Base-by-base conservation (phyloP, 2,329 filamentous ascomycete genomes). In the Neofusicoccum parvum region DNA sequence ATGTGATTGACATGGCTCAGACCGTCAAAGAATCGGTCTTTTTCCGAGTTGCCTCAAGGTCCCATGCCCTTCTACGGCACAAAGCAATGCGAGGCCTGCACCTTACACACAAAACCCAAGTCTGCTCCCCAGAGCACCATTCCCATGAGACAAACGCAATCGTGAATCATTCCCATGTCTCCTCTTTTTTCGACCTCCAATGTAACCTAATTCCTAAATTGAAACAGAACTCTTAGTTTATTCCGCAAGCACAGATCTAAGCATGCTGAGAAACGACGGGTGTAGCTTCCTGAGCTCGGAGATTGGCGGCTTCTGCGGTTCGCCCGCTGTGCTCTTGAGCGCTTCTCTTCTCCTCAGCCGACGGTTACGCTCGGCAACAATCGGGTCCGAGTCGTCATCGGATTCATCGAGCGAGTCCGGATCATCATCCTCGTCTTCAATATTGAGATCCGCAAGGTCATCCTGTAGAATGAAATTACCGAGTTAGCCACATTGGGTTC, bases 361-460 rank as follows among this genome's bases (percentile, higher is more conserved):
- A 67, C 92, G 85, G 72, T 89, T 90, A 67, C 94, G 84, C 82
- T 98, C 95, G 5, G 92, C 91, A 68, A 89, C 88, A 69, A 99
- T 96, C 1, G 94, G 93, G 73, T 98, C 94, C 67, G 91, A 79
- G 66, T 94, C 89, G 65, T 96, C 92, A 65, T 92, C 90, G n/a
- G 83, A 86, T 65, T 90, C 89, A n/a, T 90, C 76, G 10, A 82
- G 80, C 9, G 71, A 59, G 20, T 77, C 76, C 9, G 80, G 87
- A 62, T 89, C 74, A n/a, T 69, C 70, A 15, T 66, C 87, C 1
- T 88, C 86, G 65, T 94, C 91, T 3, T 91, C 91, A 71, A 95
- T 92, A 50, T 87, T 87, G 77, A 97, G 88, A 68, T 97, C 94
- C 74, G 94, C 87, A 14, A 98, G 81, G 75, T 98, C 95, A 74